Conservation (phyloP, 805 yeast genomes). For the Hanseniaspora singularis region DNA sequence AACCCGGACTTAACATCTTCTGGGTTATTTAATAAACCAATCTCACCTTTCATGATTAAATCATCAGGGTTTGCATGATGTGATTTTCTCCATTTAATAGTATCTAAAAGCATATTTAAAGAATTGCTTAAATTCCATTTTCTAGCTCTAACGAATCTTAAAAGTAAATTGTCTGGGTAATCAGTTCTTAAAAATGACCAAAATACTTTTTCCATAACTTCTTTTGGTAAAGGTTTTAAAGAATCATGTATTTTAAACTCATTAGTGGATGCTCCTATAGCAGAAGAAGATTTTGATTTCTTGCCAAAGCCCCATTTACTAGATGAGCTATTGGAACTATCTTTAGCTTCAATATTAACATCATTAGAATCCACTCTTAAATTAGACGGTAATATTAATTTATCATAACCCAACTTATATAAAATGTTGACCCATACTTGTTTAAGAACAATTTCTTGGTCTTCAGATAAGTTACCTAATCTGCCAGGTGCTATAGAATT, state of each 20-base stretch:
- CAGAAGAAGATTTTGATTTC: constrained; percentile 16
- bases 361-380: constrained; percentile 18
- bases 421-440: constrained; percentile 59
- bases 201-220: constrained; percentile 39
- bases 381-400: constrained; percentile 27
- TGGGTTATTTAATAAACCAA: constrained; percentile 36
- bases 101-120: constrained; percentile 56
- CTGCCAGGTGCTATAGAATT: constrained; percentile 27
- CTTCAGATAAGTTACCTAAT: constrained; percentile 36
- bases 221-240: constrained; percentile 41
- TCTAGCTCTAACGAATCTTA: constrained; percentile 76
- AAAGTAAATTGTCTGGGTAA: constrained; percentile 62
- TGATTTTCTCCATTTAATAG: constrained; percentile 67
- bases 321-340: too few relatives aligned
- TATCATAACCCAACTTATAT: constrained; percentile 41
- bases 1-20: constrained; percentile 31
- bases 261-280: constrained; percentile 26
- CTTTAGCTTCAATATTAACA: background rate
- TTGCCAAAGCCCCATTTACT: constrained; percentile 11
- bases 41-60: constrained; percentile 61
- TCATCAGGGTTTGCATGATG: constrained; percentile 41
- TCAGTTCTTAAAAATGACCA: constrained; percentile 62
- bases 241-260: constrained; percentile 37
- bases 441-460: constrained; percentile 53
- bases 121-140: constrained; percentile 68